Conservation (phyloP, 768 basidiomycete genomes). For the Tulasnella calospora region DNA sequence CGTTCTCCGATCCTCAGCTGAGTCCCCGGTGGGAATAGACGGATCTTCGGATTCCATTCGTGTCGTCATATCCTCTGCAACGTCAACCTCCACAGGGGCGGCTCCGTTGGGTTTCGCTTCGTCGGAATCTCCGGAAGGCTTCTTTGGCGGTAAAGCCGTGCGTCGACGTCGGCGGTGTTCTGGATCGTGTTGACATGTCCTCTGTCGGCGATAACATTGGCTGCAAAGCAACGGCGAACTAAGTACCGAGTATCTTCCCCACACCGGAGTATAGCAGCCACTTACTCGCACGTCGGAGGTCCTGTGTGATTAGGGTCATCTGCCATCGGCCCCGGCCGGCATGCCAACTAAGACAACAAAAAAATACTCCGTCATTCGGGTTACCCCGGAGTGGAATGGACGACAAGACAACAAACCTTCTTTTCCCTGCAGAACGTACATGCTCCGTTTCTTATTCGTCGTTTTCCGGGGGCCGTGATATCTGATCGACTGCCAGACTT, state of each 20-base stretch:
- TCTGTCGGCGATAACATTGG: constrained; percentile 23
- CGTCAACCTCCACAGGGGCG: constrained; percentile 16
- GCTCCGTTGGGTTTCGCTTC: background rate
- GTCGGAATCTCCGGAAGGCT: constrained; percentile 12
- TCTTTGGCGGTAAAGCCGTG: constrained; percentile 9
- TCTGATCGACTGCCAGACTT: constrained; percentile 14
- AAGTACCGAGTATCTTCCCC: background rate
- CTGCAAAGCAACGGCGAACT: constrained; percentile 4
- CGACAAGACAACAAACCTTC: constrained; percentile 16
- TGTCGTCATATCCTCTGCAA: background rate
- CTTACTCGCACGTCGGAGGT: constrained; percentile 20
- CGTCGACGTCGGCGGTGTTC: constrained; percentile 23
- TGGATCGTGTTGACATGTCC: constrained; percentile 23
- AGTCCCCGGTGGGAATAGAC: constrained; percentile 11
- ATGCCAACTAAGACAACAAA: constrained; percentile 11
- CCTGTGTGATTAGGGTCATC: constrained; percentile 21
- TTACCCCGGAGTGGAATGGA: background rate
- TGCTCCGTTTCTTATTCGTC: constrained; percentile 19
- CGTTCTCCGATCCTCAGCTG: background rate
- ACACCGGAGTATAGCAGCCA: background rate
- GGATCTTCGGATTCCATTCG: constrained; percentile 25
- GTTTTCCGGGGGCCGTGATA: constrained; percentile 10
- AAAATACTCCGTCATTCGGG: background rate
- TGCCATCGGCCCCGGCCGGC: constrained; percentile 22
- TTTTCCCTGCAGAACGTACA: constrained; percentile 22